phyloP scores from a whole-genome alignment of 2,329 filamentous ascomycete species.

The Bimuria novae-zelandiae region DNA sequence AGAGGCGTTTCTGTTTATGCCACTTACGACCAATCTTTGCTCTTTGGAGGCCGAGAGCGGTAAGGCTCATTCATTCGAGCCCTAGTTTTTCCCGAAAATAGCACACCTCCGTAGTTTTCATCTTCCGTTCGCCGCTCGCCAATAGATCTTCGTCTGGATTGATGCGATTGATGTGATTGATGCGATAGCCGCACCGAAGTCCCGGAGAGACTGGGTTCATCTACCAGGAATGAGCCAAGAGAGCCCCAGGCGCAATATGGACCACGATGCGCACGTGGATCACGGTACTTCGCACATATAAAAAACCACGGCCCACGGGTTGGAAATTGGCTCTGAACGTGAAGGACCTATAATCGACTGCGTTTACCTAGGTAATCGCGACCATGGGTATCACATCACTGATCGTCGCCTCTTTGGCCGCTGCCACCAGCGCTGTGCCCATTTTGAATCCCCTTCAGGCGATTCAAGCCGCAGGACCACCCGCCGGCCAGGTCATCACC shows the following conservation, averaged over 20 bases:
- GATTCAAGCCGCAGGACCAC: constrained; percentile 26
- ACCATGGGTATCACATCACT: constrained; percentile 32
- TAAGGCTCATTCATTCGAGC: not conserved
- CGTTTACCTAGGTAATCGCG: not conserved
- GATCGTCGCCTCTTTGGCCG: constrained; percentile 27
- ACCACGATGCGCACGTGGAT: not conserved
- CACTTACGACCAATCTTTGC: not conserved
- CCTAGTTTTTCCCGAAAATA: not conserved
- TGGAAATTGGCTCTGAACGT: not conserved
- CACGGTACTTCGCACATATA: constrained; percentile 15
- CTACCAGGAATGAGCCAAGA: constrained; percentile 39
- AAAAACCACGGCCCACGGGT: constrained; percentile 10
- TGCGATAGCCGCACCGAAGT: constrained; percentile 11
- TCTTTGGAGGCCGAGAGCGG: not conserved
- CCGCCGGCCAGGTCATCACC: constrained; percentile 31
- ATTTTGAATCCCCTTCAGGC: constrained; percentile 31
- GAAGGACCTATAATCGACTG: not conserved
- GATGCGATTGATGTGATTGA: not conserved
- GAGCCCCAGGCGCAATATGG: constrained; percentile 18
- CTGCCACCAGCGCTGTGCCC: constrained; percentile 26
- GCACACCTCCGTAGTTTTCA: not conserved
- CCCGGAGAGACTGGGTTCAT: constrained; percentile 26
- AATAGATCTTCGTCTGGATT: not conserved
- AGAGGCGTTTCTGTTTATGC: not conserved
- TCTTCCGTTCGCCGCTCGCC: not conserved